Conservation (phyloP, 23 red algal species). For the Gracilaria domingensis region DNA sequence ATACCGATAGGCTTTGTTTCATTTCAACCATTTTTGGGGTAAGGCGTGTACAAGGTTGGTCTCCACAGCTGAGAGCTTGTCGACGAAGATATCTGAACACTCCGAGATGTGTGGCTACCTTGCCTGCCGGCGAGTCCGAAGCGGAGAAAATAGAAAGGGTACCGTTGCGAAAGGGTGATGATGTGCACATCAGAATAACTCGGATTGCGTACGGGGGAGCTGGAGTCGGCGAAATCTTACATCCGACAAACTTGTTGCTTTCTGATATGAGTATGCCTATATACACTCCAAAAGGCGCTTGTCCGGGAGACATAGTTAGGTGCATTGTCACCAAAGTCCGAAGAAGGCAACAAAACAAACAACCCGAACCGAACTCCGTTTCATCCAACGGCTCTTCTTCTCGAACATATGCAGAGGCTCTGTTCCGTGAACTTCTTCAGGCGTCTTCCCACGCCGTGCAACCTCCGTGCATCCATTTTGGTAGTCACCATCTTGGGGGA, state of each 20-base stretch:
- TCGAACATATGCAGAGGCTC: conserved; percentile 84
- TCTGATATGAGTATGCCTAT: conserved; percentile 64
- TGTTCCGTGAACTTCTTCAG: conserved; percentile 56
- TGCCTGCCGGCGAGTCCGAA: not conserved
- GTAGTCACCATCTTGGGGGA: conserved; percentile 55
- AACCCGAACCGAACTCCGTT: not conserved
- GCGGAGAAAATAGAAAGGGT: not conserved
- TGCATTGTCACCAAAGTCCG: conserved; percentile 60
- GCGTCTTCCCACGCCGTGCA: conserved; percentile 48
- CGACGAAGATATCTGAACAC: not conserved
- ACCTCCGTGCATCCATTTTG: conserved; percentile 86
- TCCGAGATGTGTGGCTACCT: not conserved
- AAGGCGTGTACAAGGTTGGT: no score
- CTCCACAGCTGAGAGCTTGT: not conserved
- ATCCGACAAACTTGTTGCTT: not conserved
- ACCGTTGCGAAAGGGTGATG: conserved; percentile 68
- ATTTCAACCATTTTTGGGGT: conserved; percentile 13
- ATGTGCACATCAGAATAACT: conserved; percentile 51
- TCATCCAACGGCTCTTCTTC: not conserved
- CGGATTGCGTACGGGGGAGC: conserved; percentile 68
- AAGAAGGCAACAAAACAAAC: conserved; percentile 12
- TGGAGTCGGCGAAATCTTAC: conserved; percentile 44
- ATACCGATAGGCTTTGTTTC: not conserved
- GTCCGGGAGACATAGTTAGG: conserved; percentile 72
- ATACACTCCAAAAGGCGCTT: conserved; percentile 65